Evolutionary conservation across 2,329 filamentous ascomycete genomes (phyloP).

Genomic region (Paraphaeosphaeria sporulosa): DNA sequence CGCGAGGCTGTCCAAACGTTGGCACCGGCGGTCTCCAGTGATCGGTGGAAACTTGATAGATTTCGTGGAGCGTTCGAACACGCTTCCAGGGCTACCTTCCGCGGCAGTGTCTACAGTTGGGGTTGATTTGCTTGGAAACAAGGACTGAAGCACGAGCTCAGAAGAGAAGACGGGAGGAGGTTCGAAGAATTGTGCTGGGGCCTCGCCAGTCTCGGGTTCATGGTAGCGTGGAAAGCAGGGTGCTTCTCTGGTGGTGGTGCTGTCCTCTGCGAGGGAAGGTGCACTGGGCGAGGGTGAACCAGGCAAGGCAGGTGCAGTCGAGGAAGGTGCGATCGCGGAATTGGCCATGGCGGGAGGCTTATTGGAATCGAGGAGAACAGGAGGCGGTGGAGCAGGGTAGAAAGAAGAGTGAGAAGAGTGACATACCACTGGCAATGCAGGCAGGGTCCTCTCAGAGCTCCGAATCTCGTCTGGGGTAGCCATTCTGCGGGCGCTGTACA

Average conservation of each 20-base stretch:
- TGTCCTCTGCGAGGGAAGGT: background rate
- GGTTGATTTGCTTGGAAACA: background rate
- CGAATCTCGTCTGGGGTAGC: conserved; percentile 25
- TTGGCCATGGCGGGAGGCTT: too few species aligned
- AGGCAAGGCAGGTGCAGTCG: background rate
- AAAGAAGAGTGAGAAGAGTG: conserved; percentile 7
- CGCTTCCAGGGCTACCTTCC: background rate
- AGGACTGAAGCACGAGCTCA: background rate
- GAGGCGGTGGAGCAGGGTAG: background rate
- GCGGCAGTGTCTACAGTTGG: background rate
- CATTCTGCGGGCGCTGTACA: conserved; percentile 40
- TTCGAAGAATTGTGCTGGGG: background rate
- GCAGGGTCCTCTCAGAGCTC: conserved; percentile 29
- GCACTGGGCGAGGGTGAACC: background rate
- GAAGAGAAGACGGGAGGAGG: background rate
- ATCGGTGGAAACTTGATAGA: background rate
- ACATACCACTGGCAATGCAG: conserved; percentile 42
- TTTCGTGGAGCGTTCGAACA: background rate
- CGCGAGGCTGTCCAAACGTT: background rate
- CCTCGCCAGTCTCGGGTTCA: background rate
- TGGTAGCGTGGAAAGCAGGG: background rate
- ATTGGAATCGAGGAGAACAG: too few species aligned
- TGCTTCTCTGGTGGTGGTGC: background rate
- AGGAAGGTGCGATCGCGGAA: background rate
- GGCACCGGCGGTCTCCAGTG: background rate